Conservation (phyloP, 2,329 filamentous ascomycete genomes). For the Cryphonectria carpinicola region DNA sequence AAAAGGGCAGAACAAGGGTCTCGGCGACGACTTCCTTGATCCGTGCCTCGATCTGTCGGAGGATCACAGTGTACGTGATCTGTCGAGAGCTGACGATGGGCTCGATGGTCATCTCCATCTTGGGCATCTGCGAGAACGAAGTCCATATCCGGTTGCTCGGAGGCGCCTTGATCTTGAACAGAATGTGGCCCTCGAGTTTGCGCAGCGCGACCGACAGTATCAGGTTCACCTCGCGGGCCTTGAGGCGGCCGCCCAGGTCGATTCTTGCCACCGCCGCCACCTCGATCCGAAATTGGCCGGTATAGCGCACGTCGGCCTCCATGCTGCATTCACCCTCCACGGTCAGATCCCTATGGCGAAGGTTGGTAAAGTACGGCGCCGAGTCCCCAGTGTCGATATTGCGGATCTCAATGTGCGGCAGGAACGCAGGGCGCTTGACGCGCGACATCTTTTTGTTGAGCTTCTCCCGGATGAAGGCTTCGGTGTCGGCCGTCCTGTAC, state of each 20-base stretch:
- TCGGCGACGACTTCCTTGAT: conserved; percentile 95
- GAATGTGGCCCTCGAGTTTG: conserved; percentile 80
- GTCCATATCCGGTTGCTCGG: conserved; percentile 98
- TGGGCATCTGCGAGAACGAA: conserved; percentile 90
- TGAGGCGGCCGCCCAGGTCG: conserved; percentile 86
- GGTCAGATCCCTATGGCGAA: conserved; percentile 83
- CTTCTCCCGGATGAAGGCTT: conserved; percentile 79
- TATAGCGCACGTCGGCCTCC: conserved; percentile 87
- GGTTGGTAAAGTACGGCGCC: conserved; percentile 86
- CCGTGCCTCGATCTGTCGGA: conserved; percentile 90
- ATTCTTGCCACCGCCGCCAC: conserved; percentile 92
- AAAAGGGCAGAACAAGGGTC: conserved; percentile 88
- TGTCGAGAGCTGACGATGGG: conserved; percentile 94
- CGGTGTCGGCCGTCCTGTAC: conserved; percentile 82
- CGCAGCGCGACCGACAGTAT: conserved; percentile 85
- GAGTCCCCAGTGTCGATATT: conserved; percentile 85
- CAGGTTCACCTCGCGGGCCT: conserved; percentile 85
- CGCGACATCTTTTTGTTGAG: conserved; percentile 95
- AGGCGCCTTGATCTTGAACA: conserved; percentile 89
- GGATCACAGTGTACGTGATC: conserved; percentile 90
- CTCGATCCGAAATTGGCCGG: conserved; percentile 85
- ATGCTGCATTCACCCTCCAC: conserved; percentile 88
- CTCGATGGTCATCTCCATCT: conserved; percentile 92
- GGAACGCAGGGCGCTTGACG: conserved; percentile 88
- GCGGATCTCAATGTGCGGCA: conserved; percentile 81